These are phyloP conservation scores for Rhizopus sp. DNA, from an alignment of 371 early-diverging fungal species.

Conservation along the genomic window DNA sequence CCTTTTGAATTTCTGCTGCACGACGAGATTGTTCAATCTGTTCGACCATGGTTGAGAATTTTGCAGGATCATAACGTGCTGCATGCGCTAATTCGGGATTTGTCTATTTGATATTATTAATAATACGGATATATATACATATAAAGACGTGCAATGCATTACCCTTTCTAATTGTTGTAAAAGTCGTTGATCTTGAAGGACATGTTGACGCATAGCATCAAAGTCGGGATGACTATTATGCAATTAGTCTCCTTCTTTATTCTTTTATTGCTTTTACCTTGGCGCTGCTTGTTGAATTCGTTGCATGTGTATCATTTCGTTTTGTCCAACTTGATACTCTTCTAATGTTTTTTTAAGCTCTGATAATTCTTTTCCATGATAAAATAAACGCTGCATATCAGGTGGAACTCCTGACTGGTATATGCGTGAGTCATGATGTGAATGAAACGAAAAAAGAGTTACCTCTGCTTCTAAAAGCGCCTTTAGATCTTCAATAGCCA, in stretches of 20 bases:
- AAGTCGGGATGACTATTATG: slow-evolving; percentile 42
- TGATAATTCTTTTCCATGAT: slow-evolving; percentile 62
- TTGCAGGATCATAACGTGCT: slow-evolving; percentile 66
- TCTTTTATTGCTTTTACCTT: slow-evolving; percentile 16
- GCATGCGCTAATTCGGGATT: slow-evolving; percentile 76
- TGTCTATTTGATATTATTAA: slow-evolving; percentile 36
- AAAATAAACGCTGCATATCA: slow-evolving; percentile 45
- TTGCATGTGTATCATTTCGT: slow-evolving; percentile 75
- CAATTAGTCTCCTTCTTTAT: slow-evolving; percentile 1
- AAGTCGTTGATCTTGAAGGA: slow-evolving; percentile 68
- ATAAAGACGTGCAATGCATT: slow-evolving; percentile 5
- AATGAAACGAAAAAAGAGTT: slow-evolving; percentile 7
- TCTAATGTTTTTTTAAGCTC: slow-evolving; percentile 67
- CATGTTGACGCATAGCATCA: slow-evolving; percentile 77
- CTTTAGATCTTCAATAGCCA: slow-evolving; percentile 81
- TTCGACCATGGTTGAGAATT: slow-evolving; percentile 65
- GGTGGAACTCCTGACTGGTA: slow-evolving; percentile 60
- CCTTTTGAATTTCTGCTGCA: slow-evolving; percentile 57
- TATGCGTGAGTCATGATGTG: background rate
- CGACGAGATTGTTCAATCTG: slow-evolving; percentile 63
- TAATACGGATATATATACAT: background rate
- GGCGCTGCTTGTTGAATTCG: slow-evolving; percentile 21
- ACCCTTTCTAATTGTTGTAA: slow-evolving; percentile 66
- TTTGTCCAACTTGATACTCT: slow-evolving; percentile 67
- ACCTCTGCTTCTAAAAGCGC: slow-evolving; percentile 86